A percentile compares a stretch with the other conserved stretches of the same genome.
phyloP scores from a whole-genome alignment of 1,139 yeast genomes.

The Geotrichum siamense region DNA sequence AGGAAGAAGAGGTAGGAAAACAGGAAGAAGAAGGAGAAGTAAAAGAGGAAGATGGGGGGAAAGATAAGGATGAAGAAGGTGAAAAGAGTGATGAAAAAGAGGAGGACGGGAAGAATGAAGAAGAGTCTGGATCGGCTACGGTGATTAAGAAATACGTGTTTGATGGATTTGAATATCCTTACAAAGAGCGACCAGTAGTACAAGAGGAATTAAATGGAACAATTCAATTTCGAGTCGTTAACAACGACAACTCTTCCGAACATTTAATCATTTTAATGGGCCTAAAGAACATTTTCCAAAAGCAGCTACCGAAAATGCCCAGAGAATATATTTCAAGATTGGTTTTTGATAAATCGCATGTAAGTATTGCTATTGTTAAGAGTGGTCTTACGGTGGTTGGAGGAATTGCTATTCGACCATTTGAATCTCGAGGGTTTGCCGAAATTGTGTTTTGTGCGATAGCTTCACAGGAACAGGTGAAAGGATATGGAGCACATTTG shows the following conservation, averaged over 20 bases:
- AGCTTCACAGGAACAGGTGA: slow-evolving; percentile 91
- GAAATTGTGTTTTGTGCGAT: slow-evolving; percentile 98
- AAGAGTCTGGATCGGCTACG: neutral
- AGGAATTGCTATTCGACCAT: slow-evolving; percentile 94
- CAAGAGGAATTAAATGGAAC: slow-evolving; percentile 86
- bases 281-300: slow-evolving; percentile 88
- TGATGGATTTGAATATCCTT: slow-evolving; percentile 78
- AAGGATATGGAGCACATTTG: slow-evolving; percentile 97
- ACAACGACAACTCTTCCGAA: slow-evolving; percentile 84
- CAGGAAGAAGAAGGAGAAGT: slow-evolving; percentile 22
- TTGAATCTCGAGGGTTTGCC: slow-evolving; percentile 83
- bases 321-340: slow-evolving; percentile 89
- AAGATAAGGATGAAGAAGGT: slow-evolving; percentile 25
- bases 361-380: slow-evolving; percentile 91
- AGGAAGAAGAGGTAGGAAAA: slow-evolving; percentile 26
- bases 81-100: slow-evolving; percentile 19
- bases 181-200: slow-evolving; percentile 89
- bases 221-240: slow-evolving; percentile 91
- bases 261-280: slow-evolving; percentile 90
- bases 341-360: slow-evolving; percentile 88
- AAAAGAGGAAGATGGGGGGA: slow-evolving; percentile 26
- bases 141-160: slow-evolving; percentile 45
- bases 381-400: slow-evolving; percentile 95
- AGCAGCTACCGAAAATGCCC: slow-evolving; percentile 98
- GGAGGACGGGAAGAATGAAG: neutral